A percentile compares a stretch with the other conserved stretches of the same genome.
These are phyloP conservation scores for Leccinellum luteum DNA, from an alignment of 768 basidiomycete species.

Conservation along the genomic window DNA sequence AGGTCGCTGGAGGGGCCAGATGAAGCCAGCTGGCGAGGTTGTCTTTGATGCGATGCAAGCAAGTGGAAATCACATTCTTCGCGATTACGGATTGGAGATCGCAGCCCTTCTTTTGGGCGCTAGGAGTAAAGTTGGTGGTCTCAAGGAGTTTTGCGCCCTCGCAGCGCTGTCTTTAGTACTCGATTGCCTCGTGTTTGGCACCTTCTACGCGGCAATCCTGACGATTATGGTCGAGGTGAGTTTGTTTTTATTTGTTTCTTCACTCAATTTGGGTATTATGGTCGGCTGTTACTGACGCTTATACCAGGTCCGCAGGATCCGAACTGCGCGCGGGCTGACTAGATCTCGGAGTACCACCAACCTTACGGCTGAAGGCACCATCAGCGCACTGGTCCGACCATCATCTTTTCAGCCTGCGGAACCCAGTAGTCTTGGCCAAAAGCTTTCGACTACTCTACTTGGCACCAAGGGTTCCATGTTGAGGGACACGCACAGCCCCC, in stretches of 20 bases:
- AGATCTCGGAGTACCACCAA: conserved; percentile 34
- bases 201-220: conserved; percentile 85
- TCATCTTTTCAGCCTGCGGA: conserved; percentile 21
- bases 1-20: conserved; percentile 41
- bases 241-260: conserved; percentile 18
- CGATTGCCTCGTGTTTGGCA: conserved; percentile 86
- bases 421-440: conserved; percentile 16
- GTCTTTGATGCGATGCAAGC: conserved; percentile 79
- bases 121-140: conserved; percentile 79
- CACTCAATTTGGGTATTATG: neutral
- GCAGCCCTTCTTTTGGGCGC: conserved; percentile 87
- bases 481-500: conserved; percentile 40
- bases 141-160: conserved; percentile 92
- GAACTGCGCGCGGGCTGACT: conserved; percentile 53
- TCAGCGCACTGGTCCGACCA: conserved; percentile 29
- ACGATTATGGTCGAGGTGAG: conserved; percentile 94
- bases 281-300: conserved; percentile 12
- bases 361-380: conserved; percentile 29
- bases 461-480: conserved; percentile 54
- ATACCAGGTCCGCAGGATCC: conserved; percentile 66
- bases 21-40: conserved; percentile 80
- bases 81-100: conserved; percentile 93
- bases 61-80: conserved; percentile 79
- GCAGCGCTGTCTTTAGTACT: conserved; percentile 84
- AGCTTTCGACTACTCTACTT: conserved; percentile 32